Conservation (phyloP, 371 early-diverging fungal genomes). For the Syncephalastrum sp. region DNA sequence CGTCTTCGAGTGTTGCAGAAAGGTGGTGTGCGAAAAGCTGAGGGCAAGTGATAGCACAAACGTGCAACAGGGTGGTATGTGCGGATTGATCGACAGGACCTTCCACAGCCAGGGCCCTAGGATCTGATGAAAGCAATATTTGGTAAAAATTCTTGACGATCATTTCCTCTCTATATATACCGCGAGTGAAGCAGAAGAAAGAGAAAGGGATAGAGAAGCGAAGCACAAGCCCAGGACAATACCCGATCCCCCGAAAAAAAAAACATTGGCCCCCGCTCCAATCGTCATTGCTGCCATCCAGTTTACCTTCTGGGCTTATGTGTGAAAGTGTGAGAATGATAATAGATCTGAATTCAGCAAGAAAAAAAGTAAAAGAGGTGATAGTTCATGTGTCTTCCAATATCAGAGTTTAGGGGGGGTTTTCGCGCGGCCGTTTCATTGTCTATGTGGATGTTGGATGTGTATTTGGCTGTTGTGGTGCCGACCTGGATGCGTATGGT, state of each 20-base stretch:
- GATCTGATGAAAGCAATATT: background rate
- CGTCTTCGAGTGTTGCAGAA: too few relatives aligned
- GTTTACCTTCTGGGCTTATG: background rate
- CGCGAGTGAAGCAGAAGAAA: constrained; percentile 1
- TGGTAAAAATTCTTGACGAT: constrained; percentile 18
- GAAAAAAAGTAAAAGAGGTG: too few relatives aligned
- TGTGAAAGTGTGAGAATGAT: constrained; percentile 2
- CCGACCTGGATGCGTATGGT: too few relatives aligned
- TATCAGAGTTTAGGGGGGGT: constrained; percentile 9
- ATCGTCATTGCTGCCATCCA: background rate
- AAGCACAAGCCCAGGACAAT: constrained; percentile 1
- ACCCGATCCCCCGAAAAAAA: too few relatives aligned
- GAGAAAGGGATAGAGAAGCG: constrained; percentile 9
- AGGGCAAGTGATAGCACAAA: too few relatives aligned
- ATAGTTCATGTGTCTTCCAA: background rate
- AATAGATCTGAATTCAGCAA: constrained; percentile 1
- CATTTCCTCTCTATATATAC: constrained; percentile 13
- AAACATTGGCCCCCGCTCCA: background rate
- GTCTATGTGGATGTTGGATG: too few relatives aligned
- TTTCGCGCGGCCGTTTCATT: too few relatives aligned
- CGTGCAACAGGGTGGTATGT: too few relatives aligned
- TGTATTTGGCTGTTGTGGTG: too few relatives aligned
- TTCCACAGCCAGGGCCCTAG: constrained; percentile 1
- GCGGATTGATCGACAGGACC: constrained; percentile 9
- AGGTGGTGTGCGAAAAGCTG: too few relatives aligned